Base-by-base conservation (phyloP, 345 rosid species). In the Eucalyptus virginea region DNA sequence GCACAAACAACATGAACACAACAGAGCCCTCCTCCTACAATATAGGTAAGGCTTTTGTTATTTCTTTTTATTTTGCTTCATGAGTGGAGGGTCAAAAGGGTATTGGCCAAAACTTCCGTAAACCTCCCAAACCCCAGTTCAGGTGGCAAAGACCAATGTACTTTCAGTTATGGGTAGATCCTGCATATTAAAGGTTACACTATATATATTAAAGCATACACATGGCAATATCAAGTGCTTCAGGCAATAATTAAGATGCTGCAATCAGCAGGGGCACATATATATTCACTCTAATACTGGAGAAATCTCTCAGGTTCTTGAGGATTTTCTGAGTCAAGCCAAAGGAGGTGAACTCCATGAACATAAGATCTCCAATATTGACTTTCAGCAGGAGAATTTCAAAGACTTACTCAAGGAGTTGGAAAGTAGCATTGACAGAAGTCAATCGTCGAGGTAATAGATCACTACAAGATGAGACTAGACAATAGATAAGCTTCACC, bases 311-410 rank as follows among this genome's bases (percentile, higher is more conserved):
- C 95, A 97, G 99, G 96, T 97, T 86, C 94, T 98, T 88, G 98
- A 96, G 89, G 99, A 98, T 90, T 96, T 91, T 92, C 94, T 95
- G 92, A 95, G 92, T 87, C 94, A 87, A 90, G 93, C 95, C 92
- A 96, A 96, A 92, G 99, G 95, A 87, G 95, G 94, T 67, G 98
- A 93, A 67, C 77, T 92, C 45, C 86, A 92, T 88, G 90, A 94
- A 90, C 88, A 90, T 86, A 93, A 92, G 89, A 90, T 94, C 72
- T 92, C 96, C 88, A 97, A 95, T 65, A 83, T 94, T 58, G 97
- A 95, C 92, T 95, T 95, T 89, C 96, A 96, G 89, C 91, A 95
- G 14, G 98, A 97, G 88, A 97, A 95, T 86, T 95, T 95, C 87
- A 97, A 92, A 60, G 98, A 95, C 90, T 91, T 95, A 94, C 86